Evolutionary conservation across 2,329 filamentous ascomycete species (phyloP).

Genomic region (Fusarium keratoplasticum): DNA sequence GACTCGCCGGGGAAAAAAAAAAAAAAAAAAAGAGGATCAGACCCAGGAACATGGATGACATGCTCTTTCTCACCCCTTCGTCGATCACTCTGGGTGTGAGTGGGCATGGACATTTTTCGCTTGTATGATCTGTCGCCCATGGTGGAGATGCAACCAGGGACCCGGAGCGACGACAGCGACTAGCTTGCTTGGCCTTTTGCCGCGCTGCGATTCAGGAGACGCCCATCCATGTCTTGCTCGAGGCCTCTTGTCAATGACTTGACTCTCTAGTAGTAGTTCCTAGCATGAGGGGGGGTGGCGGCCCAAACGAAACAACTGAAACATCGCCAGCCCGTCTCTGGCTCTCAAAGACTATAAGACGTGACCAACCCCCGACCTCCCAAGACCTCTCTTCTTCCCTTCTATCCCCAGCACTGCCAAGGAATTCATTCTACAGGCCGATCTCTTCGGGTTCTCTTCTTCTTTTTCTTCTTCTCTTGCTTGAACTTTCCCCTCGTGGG

Average conservation of each 20-base stretch:
- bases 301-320: constrained; percentile 39
- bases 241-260: background rate
- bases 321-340: constrained; percentile 20
- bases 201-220: constrained; percentile 35
- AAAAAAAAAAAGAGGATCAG: background rate
- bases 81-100: constrained; percentile 4
- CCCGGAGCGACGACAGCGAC: constrained; percentile 28
- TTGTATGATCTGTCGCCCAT: constrained; percentile 24
- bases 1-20: constrained; percentile 15
- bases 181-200: constrained; percentile 28
- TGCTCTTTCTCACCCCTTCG: background rate
- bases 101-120: background rate
- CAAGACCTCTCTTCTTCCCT: background rate
- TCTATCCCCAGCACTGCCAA: constrained; percentile 37
- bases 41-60: background rate
- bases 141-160: constrained; percentile 15
- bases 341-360: constrained; percentile 34
- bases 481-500: constrained; percentile 36
- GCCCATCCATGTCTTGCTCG: background rate
- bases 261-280: constrained; percentile 6
- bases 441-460: constrained; percentile 22
- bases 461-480: constrained; percentile 16
- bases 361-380: constrained; percentile 26
- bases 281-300: constrained; percentile 3
- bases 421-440: constrained; percentile 38